phyloP scores from a whole-genome alignment of 2,329 filamentous ascomycete genomes.

The Alternaria novae-zelandiae region DNA sequence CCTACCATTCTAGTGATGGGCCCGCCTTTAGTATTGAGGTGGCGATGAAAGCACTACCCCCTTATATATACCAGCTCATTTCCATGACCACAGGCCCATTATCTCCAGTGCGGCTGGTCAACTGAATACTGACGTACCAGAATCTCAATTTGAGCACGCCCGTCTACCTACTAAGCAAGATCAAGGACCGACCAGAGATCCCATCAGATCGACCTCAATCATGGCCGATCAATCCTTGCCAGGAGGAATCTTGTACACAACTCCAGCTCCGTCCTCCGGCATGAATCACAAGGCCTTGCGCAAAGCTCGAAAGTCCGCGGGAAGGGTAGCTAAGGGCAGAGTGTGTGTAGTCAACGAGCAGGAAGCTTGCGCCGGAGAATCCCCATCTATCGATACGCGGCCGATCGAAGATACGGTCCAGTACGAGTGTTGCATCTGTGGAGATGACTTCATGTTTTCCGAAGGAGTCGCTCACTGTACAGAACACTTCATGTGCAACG shows the following conservation, averaged over 20 bases:
- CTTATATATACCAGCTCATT: not conserved
- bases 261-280: not conserved
- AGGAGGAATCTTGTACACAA: not conserved
- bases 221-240: not conserved
- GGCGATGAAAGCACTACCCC: not conserved
- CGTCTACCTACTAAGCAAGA: not conserved
- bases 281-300: not conserved
- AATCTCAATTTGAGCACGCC: not conserved
- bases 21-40: not conserved
- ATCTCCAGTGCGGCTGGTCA: not conserved
- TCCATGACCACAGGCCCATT: not conserved
- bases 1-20: not conserved
- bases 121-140: not conserved
- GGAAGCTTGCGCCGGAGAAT: not conserved
- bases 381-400: not conserved
- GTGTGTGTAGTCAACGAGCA: not conserved
- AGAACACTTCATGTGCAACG: constrained; percentile 10
- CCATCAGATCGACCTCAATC: not conserved
- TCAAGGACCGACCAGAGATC: not conserved
- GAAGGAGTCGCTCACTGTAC: not conserved
- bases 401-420: not conserved
- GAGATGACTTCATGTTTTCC: not conserved
- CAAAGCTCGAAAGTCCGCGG: not conserved
- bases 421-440: constrained; percentile 8
- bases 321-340: not conserved